Conservation (phyloP, 805 yeast species). For the Hanseniaspora vineae region DNA sequence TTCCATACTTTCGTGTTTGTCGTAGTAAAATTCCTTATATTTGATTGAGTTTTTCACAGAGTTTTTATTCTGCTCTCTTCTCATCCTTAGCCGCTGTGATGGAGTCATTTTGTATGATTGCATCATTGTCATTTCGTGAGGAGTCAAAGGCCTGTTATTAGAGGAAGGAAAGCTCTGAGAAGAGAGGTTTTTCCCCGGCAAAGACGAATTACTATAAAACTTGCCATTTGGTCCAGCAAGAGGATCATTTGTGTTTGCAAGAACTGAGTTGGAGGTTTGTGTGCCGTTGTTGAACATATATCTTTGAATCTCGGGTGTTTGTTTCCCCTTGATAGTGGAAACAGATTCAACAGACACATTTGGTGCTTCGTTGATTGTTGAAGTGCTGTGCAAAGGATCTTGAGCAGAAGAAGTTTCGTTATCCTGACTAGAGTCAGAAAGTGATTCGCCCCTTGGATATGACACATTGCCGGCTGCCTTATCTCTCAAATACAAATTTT, state of each 20-base stretch:
- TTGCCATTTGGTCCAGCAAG: too few relatives aligned
- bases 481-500: too few relatives aligned
- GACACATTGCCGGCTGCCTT: too few relatives aligned
- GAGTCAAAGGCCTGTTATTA: neutral
- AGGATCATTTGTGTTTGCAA: neutral
- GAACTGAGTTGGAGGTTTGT: neutral
- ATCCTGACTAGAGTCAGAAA: too few relatives aligned
- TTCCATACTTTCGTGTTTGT: constrained; percentile 18
- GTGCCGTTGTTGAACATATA: neutral
- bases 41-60: constrained; percentile 22
- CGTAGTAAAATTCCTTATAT: constrained; percentile 27
- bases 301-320: neutral
- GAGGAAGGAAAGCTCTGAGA: too few relatives aligned
- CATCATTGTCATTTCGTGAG: neutral
- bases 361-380: neutral
- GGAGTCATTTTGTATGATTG: constrained; percentile 20
- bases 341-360: neutral
- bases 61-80: constrained; percentile 25
- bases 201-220: too few relatives aligned
- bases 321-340: neutral
- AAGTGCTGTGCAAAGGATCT: too few relatives aligned
- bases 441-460: too few relatives aligned
- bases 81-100: constrained; percentile 28
- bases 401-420: too few relatives aligned
- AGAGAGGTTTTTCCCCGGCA: too few relatives aligned